Percentiles rank a stretch among this genome's conserved stretches.
These are phyloP conservation scores for Nepenthes mirabilis DNA, from an alignment of 148 eudicot genomes.

Conservation along the genomic window DNA sequence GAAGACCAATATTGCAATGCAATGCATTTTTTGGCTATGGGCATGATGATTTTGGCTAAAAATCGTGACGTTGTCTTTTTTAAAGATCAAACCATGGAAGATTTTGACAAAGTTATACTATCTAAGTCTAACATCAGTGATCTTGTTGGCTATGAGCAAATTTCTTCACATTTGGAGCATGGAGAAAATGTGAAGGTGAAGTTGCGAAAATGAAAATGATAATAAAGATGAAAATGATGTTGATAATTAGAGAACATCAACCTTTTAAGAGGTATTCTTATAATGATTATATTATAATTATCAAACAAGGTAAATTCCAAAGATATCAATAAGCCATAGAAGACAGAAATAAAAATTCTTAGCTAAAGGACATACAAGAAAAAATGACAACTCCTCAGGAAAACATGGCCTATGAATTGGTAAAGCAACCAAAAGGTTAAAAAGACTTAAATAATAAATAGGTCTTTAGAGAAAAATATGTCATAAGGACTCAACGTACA, in stretches of 20 bases:
- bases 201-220: no score
- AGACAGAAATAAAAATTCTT: background rate
- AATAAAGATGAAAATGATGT: no score
- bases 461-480: background rate
- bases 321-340: background rate
- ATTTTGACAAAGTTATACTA: background rate
- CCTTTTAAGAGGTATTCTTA: background rate
- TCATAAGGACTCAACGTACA: background rate
- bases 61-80: constrained; percentile 10
- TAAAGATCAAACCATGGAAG: constrained; percentile 11
- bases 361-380: background rate
- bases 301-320: background rate
- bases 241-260: background rate
- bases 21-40: constrained; percentile 3
- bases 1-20: background rate
- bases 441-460: background rate
- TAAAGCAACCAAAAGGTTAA: background rate
- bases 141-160: background rate
- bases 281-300: background rate
- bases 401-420: background rate
- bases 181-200: background rate
- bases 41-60: constrained; percentile 4
- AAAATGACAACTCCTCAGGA: background rate
- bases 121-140: background rate
- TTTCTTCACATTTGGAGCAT: background rate